Base-by-base conservation (phyloP, 805 yeast species). In the Barnettozyma wickerhamii region DNA sequence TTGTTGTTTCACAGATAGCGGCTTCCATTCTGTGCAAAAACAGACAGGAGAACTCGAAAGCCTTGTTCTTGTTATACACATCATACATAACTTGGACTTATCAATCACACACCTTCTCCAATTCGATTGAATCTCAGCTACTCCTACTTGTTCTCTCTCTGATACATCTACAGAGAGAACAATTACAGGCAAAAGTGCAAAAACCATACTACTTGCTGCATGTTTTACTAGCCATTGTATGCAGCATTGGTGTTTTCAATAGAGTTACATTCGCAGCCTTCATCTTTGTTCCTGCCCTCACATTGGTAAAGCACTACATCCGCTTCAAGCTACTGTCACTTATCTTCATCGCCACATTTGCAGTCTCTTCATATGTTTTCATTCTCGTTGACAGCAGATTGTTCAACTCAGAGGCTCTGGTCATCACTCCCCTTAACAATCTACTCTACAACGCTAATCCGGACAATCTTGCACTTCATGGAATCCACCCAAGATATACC, bases 61-160 rank as follows among this genome's bases (percentile, higher is more conserved):
- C 65, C 13, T 38, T 68, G 35, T 52, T 71, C 26, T 64, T 72
- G 33, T 63, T 71, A n/a, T 63, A 69, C 24, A 68, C 77, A 1
- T 75, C 81, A 2, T 91, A 85, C 55, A 72, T 88, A 24, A 81
- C 95, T 0, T 69, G 87, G 66, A 77, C 81, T 0, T 81, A 81
- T 52, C 98, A 93, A 56, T 70, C 86, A 0, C 97, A 89, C 56
- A 79, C 95, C 1, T 85, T 93, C 52, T 85, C 96, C n/a, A 93
- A 93, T 57, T 76, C 89, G 18, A 55, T 86, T 2, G 99, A 93
- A 58, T 83, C 85, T 1, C 29, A 59, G 64, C 41, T 56, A 19
- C 46, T 57, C 66, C 69, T 44, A 52, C 43, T 43, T 64, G 75
- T 30, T 61, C 79, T 63, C 52, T 59, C 62, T 15, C 65, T 50